These are phyloP conservation scores for Favolaschia claudopus DNA, from an alignment of 768 basidiomycete species.

Conservation along the genomic window DNA sequence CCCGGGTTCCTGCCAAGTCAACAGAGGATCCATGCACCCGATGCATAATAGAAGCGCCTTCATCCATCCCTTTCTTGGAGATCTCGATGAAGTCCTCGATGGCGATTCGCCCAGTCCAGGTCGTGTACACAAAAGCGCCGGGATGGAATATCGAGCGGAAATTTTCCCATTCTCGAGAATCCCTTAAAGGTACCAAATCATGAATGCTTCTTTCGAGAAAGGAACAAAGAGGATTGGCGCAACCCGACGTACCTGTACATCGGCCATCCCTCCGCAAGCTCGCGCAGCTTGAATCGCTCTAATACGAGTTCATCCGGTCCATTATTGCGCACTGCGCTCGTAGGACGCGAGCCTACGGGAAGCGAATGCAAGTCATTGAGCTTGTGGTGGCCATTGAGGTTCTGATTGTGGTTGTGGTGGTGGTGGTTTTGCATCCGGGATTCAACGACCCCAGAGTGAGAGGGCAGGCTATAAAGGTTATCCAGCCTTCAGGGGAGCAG, in stretches of 20 bases:
- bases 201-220: too few species aligned
- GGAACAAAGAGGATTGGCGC: not conserved
- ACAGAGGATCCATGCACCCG: slow-evolving; percentile 31
- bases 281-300: slow-evolving; percentile 31
- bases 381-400: not conserved
- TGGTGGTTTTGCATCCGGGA: too few species aligned
- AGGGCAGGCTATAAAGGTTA: too few species aligned
- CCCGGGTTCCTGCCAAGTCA: slow-evolving; percentile 38
- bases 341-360: slow-evolving; percentile 27
- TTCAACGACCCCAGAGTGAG: too few species aligned
- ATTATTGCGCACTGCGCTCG: slow-evolving; percentile 31
- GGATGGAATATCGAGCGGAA: slow-evolving; percentile 32
- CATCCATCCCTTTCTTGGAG: slow-evolving; percentile 31
- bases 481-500: too few species aligned
- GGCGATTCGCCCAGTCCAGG: slow-evolving; percentile 29
- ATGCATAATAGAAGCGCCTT: slow-evolving; percentile 31
- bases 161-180: slow-evolving; percentile 32
- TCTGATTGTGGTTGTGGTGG: too few species aligned
- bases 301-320: slow-evolving; percentile 27
- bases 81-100: slow-evolving; percentile 30
- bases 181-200: too few species aligned
- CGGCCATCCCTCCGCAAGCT: slow-evolving; percentile 34
- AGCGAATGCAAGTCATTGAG: slow-evolving; percentile 30
- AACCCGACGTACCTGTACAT: slow-evolving; percentile 25
- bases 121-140: slow-evolving; percentile 31